Conservation (phyloP, 2,329 filamentous ascomycete genomes). For the Colletotrichum gigasporum region DNA sequence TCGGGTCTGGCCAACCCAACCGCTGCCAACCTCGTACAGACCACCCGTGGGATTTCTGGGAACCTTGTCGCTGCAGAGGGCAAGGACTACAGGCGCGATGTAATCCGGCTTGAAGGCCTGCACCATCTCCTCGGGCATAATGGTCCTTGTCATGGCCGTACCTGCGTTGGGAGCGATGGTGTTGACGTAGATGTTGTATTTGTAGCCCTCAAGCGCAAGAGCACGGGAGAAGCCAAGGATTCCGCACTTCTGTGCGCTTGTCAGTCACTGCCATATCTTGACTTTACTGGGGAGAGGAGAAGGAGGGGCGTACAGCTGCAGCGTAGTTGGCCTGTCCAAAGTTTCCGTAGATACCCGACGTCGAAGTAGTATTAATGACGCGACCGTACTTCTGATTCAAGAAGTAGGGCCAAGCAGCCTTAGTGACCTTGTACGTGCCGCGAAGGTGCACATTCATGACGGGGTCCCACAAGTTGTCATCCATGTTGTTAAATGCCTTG, state of each 20-base stretch:
- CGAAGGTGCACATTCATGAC: constrained; percentile 93
- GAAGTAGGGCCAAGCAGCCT: constrained; percentile 97
- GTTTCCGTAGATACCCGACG: constrained; percentile 98
- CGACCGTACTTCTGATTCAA: constrained; percentile 99
- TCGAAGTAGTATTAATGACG: constrained; percentile 95
- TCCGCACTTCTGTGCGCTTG: constrained; percentile 75
- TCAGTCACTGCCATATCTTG: constrained; percentile 32
- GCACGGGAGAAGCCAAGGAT: constrained; percentile 96
- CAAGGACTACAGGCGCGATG: constrained; percentile 90
- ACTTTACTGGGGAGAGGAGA: neutral
- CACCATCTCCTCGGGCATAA: constrained; percentile 96
- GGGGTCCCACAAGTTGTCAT: constrained; percentile 90
- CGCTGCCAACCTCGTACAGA: constrained; percentile 93
- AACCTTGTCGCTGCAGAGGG: constrained; percentile 85
- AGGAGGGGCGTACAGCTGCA: constrained; percentile 71
- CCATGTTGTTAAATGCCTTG: constrained; percentile 98
- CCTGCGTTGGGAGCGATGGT: constrained; percentile 98
- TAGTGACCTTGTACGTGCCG: constrained; percentile 96
- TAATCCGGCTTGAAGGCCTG: constrained; percentile 99
- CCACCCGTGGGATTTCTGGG: constrained; percentile 85
- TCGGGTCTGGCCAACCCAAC: constrained; percentile 90
- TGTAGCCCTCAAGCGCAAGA: constrained; percentile 89
- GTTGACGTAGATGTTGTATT: constrained; percentile 99
- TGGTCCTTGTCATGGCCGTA: constrained; percentile 91
- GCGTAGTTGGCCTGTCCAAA: constrained; percentile 99